phyloP scores from a whole-genome alignment of 352 stramenopile genomes.

The Phytophthora meadii region DNA sequence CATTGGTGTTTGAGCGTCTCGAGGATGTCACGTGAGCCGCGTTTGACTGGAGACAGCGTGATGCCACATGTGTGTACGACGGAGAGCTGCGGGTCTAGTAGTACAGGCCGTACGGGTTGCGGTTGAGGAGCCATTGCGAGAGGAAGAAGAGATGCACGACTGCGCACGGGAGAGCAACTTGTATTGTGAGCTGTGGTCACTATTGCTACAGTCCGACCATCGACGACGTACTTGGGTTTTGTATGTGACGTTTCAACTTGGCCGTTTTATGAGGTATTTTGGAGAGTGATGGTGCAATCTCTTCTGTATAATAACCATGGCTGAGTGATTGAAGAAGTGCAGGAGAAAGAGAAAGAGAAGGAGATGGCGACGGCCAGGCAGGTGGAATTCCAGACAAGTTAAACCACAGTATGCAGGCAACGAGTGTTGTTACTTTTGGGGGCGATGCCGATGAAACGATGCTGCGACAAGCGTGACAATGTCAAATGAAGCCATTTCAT shows the following conservation, averaged over 20 bases:
- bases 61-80: constrained; percentile 47
- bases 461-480: constrained; percentile 13
- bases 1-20: constrained; percentile 71
- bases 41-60: constrained; percentile 46
- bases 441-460: neutral
- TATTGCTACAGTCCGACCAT: constrained; percentile 20
- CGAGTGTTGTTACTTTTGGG: too few relatives aligned
- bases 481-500: constrained; percentile 24
- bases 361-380: too few relatives aligned
- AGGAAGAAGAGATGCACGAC: neutral
- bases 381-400: too few relatives aligned
- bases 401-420: too few relatives aligned
- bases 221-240: constrained; percentile 17
- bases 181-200: constrained; percentile 15
- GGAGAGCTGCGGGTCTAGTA: constrained; percentile 29
- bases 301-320: constrained; percentile 9
- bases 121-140: constrained; percentile 21
- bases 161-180: constrained; percentile 13
- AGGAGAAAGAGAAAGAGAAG: too few relatives aligned
- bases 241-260: constrained; percentile 14
- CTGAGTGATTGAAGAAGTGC: neutral
- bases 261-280: constrained; percentile 5
- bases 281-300: neutral
- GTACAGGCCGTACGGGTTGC: constrained; percentile 15
- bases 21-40: constrained; percentile 57